These are phyloP conservation scores for Bryoerythrophyllum caledonicum DNA, from an alignment of 225 moss, liverwort and hornwort species.

Conservation along the genomic window DNA sequence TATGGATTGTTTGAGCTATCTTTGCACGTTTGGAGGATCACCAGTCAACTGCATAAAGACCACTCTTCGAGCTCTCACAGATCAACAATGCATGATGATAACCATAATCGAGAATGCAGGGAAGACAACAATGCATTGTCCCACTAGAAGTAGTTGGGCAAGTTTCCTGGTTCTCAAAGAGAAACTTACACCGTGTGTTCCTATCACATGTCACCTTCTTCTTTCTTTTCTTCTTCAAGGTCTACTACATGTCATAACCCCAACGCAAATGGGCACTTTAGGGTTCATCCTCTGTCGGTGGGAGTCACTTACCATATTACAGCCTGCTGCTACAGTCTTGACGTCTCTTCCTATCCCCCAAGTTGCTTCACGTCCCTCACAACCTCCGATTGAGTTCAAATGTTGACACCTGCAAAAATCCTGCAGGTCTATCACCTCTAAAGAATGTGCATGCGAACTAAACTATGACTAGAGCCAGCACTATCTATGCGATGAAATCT, in stretches of 20 bases:
- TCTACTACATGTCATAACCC: neutral
- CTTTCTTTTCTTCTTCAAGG: conserved; percentile 25
- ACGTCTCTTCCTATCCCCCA: conserved; percentile 23
- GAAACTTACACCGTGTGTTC: neutral
- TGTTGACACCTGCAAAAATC: conserved; percentile 7
- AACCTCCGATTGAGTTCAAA: conserved; percentile 27
- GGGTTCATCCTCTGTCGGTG: conserved; percentile 11
- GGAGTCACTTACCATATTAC: conserved; percentile 7
- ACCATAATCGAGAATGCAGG: neutral
- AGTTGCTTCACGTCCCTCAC: conserved; percentile 16
- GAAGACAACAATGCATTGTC: conserved; percentile 15
- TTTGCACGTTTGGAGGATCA: too few relatives aligned
- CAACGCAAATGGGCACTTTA: conserved; percentile 11
- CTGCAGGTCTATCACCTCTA: conserved; percentile 2
- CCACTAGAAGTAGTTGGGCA: conserved; percentile 3
- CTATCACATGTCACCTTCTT: conserved; percentile 1
- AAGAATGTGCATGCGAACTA: neutral
- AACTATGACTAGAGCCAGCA: conserved; percentile 11
- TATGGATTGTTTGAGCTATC: too few relatives aligned
- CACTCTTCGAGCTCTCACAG: too few relatives aligned
- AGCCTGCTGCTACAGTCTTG: conserved; percentile 3
- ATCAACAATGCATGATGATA: too few relatives aligned
- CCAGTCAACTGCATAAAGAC: too few relatives aligned
- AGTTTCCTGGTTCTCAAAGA: conserved; percentile 9
- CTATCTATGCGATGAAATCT: conserved; percentile 7